Percentiles rank a stretch among this genome's conserved stretches.
Evolutionary conservation across 2,329 filamentous ascomycete species (phyloP).

Genomic region (Colletotrichum musicola): DNA sequence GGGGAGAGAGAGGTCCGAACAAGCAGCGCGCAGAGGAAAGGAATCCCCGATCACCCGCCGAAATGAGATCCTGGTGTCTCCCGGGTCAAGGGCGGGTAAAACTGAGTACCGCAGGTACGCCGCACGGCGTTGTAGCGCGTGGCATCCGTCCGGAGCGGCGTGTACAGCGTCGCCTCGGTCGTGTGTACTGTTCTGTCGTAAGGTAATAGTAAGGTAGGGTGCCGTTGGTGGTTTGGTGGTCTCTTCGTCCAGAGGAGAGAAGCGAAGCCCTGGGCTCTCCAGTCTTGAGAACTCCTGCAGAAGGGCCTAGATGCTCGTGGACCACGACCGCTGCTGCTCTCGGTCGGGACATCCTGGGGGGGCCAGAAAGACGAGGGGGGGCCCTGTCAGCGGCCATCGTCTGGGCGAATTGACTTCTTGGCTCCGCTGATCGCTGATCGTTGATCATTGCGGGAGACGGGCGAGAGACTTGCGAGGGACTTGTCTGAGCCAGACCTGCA

Average conservation of each 20-base stretch:
- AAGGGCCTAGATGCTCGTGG: slow-evolving; percentile 28
- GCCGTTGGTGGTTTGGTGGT: no score
- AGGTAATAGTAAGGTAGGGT: no score
- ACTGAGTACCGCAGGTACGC: background rate
- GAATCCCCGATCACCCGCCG: slow-evolving; percentile 18
- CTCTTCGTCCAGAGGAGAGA: no score
- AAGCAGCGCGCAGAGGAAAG: background rate
- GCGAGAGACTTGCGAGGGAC: slow-evolving; percentile 11
- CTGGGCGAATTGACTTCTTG: slow-evolving; percentile 35
- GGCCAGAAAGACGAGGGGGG: slow-evolving; percentile 4
- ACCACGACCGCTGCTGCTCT: slow-evolving; percentile 7
- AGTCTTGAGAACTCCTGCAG: background rate
- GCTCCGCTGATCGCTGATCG: slow-evolving; percentile 33
- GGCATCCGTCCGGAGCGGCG: background rate
- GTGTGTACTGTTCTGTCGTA: no score
- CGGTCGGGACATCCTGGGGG: slow-evolving; percentile 25
- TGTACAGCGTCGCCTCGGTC: no score
- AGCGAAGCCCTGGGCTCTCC: background rate
- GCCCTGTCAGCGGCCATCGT: slow-evolving; percentile 17
- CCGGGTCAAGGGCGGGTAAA: no score
- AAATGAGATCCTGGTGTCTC: slow-evolving; percentile 20
- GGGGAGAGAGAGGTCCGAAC: background rate
- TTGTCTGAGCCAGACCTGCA: slow-evolving; percentile 2
- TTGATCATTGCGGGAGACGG: slow-evolving; percentile 9
- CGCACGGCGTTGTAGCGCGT: background rate